Percentiles rank a stretch among this genome's conserved stretches.
Conservation (phyloP, 2,329 filamentous ascomycete genomes). For the Aspergillus hortae region DNA sequence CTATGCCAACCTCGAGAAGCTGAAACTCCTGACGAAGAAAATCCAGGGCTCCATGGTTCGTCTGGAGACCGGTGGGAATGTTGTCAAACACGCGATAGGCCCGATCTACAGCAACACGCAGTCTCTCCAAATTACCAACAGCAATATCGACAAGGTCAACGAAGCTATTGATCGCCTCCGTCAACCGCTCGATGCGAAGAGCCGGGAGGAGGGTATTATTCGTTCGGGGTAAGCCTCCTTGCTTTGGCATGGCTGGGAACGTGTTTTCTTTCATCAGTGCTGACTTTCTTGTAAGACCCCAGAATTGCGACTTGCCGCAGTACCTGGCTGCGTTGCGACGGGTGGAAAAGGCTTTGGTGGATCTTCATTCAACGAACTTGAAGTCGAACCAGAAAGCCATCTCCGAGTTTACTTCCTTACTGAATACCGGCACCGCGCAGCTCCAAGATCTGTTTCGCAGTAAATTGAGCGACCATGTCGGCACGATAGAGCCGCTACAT, state of each 20-base stretch:
- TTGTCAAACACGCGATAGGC: constrained; percentile 85
- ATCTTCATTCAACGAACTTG: constrained; percentile 86
- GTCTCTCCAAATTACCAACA: constrained; percentile 79
- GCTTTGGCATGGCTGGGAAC: background rate
- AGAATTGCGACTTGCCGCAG: constrained; percentile 73
- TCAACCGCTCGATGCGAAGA: constrained; percentile 88
- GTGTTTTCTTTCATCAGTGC: background rate
- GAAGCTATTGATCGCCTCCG: constrained; percentile 83
- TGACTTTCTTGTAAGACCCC: constrained; percentile 51
- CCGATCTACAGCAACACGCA: constrained; percentile 92
- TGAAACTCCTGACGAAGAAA: constrained; percentile 88
- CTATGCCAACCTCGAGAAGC: constrained; percentile 77
- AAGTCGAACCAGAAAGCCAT: constrained; percentile 89
- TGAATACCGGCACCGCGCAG: constrained; percentile 76
- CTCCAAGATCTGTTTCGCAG: constrained; percentile 81
- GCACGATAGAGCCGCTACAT: constrained; percentile 81
- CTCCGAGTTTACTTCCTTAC: constrained; percentile 69
- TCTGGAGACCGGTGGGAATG: constrained; percentile 83
- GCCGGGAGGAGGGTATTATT: constrained; percentile 87
- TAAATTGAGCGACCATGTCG: constrained; percentile 72
- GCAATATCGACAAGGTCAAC: constrained; percentile 83
- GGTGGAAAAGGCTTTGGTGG: constrained; percentile 75
- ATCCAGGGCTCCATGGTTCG: constrained; percentile 83
- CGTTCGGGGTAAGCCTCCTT: constrained; percentile 60
- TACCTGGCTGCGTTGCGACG: constrained; percentile 90